Base-by-base conservation (phyloP, 2,329 filamentous ascomycete genomes). In the Exophiala sp. region DNA sequence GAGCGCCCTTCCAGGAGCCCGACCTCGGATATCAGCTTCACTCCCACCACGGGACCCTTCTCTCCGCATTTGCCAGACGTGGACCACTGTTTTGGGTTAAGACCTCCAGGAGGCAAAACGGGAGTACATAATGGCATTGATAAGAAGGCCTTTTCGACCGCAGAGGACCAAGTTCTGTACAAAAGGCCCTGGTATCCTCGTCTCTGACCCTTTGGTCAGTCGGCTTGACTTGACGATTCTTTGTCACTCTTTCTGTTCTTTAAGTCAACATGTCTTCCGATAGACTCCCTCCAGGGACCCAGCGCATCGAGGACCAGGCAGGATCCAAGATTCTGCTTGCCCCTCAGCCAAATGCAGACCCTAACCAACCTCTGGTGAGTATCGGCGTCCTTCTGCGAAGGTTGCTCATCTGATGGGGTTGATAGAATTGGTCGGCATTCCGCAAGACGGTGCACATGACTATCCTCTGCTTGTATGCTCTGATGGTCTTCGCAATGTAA, bases 401-500 rank as follows among this genome's bases (percentile, higher is more conserved):
- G 35, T 8, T 38, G n/a, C 21, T 14, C 18, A 43, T 29, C 35
- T 49, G 10, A 52, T 14, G 6, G 18, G 16, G 3, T 7, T 33
- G 24, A 39, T 24, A 53, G 50, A 53, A 54, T 29, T 47, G 50
- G 50, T 43, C 46, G 5, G 61, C 57, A 49, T 62, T 57, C 54
- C 58, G 65, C 14, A 67, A 67, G 35, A 47, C 62, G 8, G 10
- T 66, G 44, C 65, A 67, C 21, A 65, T 67, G 47, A 58, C 21
- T 12, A 46, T 67, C n/a, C 57, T 65, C 6, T 65, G 57, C 18
- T 62, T 66, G 43, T 67, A 67, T 46, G 61, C 62, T 10, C 47
- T 65, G 38, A 65, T 67, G 64, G 62, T 66, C 3, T 60, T 64
- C 34, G 65, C 63, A 3, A 56, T 63, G 63, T 65, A 45, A 52